phyloP scores from a whole-genome alignment of 2,329 filamentous ascomycete species.

The Alternaria arborescens region DNA sequence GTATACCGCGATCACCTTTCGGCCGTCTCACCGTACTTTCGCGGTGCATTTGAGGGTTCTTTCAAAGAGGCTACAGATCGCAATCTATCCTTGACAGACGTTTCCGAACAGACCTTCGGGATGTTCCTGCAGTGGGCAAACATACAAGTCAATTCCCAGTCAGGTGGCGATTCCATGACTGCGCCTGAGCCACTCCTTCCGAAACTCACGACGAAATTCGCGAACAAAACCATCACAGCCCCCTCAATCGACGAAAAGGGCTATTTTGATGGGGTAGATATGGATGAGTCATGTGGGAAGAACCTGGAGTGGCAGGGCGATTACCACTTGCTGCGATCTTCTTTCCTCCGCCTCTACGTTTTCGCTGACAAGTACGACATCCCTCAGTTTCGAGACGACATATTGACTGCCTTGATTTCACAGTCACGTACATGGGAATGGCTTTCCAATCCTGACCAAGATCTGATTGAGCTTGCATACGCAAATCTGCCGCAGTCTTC shows the following conservation, averaged over 20 bases:
- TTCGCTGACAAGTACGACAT: background rate
- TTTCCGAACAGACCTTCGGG: background rate
- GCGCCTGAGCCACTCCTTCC: no score
- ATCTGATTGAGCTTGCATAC: background rate
- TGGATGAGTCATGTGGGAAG: no score
- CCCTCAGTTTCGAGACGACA: background rate
- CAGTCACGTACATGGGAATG: background rate
- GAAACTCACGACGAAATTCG: no score
- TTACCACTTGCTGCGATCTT: background rate
- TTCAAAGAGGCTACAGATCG: background rate
- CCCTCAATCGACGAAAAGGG: background rate
- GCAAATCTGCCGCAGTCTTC: background rate
- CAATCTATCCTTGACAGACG: background rate
- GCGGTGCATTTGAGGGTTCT: background rate
- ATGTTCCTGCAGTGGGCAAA: background rate
- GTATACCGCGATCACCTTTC: background rate
- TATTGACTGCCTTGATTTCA: background rate
- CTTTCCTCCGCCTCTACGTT: background rate
- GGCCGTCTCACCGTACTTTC: background rate
- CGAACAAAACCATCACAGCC: no score
- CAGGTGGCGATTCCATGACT: no score
- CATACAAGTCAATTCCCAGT: accelerated
- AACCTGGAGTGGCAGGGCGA: no score
- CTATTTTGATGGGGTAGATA: no score
- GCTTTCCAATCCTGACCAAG: background rate